Evolutionary conservation across 2,329 filamentous ascomycete species (phyloP), one percentile per base, ranked within the genome.

Genomic region (Pseudophaeomoniella oleicola): DNA sequence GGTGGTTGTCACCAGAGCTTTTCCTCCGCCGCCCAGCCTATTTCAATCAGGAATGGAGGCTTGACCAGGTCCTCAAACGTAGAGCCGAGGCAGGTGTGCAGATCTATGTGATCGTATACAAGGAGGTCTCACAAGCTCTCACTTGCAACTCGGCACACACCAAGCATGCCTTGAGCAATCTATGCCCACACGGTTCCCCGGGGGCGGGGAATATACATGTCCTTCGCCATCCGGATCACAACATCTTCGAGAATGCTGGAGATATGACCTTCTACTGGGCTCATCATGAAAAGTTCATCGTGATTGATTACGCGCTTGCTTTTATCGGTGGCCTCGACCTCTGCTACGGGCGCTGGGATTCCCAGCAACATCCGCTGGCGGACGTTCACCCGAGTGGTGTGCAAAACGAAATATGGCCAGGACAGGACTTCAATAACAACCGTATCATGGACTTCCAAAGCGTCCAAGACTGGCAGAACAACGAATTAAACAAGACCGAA

Each of bases 251-350:
- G 50, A 94, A 94, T 50, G 82, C 81, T 2, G 82, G 82, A 18
- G 88, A 96, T 48, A 92, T 94, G 83, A 94, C 86, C 1, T 85
- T 94, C 51, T 94, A 94, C 62, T 96, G 88, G 75, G 90, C 90
- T 0, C 90, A 98, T 54, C 90, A 98, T 54, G 90, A 98, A 51
- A 98, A 98, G 55, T 92, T 94, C 52, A 81, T 96, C 37, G 82
- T 98, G 13, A 81, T 96, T 37, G 90, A 96, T 59, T 93, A 93
- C 51, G 72, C 78, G 12, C 61, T 88, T 47, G 90, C 86, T 11
- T 96, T 96, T 51, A 88, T 96, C 40, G 90, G 90, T 36, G 90
- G 90, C 0, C 67, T 98, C 4, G 90, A 98, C 59, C 65, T 96
- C 19, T 98, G 90, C 57, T 98, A 94, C 54, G 90, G 90, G 5